Percentiles rank a stretch among this genome's conserved stretches.
Evolutionary conservation across 169 alveolate genomes (phyloP).

Genomic region (Perkinsus chesapeaki): DNA sequence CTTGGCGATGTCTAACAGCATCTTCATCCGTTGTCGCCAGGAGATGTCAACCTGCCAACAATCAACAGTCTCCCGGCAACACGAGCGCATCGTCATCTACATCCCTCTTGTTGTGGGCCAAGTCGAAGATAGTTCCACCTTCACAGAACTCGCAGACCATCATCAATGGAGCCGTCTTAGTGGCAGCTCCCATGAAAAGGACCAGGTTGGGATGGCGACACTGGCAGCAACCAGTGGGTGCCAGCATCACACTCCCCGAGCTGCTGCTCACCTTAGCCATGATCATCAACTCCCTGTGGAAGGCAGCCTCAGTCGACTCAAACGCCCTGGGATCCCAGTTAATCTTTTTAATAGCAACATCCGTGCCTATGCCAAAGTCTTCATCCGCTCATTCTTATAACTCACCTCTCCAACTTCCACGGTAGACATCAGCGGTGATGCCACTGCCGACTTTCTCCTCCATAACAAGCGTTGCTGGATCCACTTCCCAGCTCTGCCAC

Average conservation of each 20-base stretch:
- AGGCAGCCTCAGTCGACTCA: background rate
- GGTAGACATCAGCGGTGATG: background rate
- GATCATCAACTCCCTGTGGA: background rate
- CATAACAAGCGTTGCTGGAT: background rate
- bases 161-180: conserved; percentile 17
- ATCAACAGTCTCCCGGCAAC: background rate
- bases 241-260: background rate
- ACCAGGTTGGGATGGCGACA: conserved; percentile 7
- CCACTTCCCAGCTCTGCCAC: background rate
- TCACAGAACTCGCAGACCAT: conserved; percentile 69
- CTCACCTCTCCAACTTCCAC: background rate
- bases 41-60: background rate
- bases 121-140: conserved; percentile 64
- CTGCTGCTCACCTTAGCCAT: background rate
- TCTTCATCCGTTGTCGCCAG: conserved; percentile 54
- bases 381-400: background rate
- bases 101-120: conserved; percentile 50
- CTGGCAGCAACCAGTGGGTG: background rate
- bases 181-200: conserved; percentile 2
- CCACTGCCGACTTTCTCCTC: background rate
- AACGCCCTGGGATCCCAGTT: background rate
- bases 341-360: background rate
- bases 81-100: background rate
- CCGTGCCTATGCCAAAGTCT: background rate
- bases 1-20: conserved; percentile 62